These are phyloP conservation scores for Mortierella claussenii DNA, from an alignment of 192 early-diverging fungal genomes.

Conservation along the genomic window DNA sequence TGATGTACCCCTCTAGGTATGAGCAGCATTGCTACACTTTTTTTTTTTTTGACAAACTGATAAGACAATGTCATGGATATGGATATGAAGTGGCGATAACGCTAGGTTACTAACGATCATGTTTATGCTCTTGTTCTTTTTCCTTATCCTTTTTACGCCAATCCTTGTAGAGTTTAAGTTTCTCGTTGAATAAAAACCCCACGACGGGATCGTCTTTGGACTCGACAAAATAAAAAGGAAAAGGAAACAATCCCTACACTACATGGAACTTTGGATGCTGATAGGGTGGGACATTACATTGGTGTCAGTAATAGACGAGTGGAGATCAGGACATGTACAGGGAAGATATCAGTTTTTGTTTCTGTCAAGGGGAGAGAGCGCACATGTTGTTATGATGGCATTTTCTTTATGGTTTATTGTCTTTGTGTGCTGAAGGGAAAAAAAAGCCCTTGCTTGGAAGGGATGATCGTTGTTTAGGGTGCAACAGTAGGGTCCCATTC, in stretches of 20 bases:
- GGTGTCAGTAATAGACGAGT: too few species aligned
- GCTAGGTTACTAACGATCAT: conserved; percentile 5
- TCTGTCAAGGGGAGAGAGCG: neutral
- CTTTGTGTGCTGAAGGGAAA: too few species aligned
- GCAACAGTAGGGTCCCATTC: conserved; percentile 33
- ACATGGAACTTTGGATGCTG: too few species aligned
- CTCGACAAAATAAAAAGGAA: conserved; percentile 27
- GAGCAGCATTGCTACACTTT: too few species aligned
- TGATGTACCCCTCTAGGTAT: conserved; percentile 93
- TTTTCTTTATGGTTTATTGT: too few species aligned
- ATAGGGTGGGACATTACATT: too few species aligned
- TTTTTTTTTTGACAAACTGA: too few species aligned
- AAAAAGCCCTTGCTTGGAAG: neutral
- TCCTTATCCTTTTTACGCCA: neutral
- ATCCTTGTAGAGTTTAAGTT: conserved; percentile 43
- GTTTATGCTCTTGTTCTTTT: neutral
- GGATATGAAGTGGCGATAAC: neutral
- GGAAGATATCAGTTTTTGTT: too few species aligned
- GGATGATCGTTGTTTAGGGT: neutral
- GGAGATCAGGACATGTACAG: too few species aligned
- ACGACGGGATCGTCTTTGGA: conserved; percentile 38
- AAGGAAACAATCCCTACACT: neutral
- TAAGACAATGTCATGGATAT: too few species aligned
- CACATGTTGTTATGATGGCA: too few species aligned
- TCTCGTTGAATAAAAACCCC: conserved; percentile 21